Conservation (phyloP, 805 yeast genomes). For the Kuraishia ogatae region DNA sequence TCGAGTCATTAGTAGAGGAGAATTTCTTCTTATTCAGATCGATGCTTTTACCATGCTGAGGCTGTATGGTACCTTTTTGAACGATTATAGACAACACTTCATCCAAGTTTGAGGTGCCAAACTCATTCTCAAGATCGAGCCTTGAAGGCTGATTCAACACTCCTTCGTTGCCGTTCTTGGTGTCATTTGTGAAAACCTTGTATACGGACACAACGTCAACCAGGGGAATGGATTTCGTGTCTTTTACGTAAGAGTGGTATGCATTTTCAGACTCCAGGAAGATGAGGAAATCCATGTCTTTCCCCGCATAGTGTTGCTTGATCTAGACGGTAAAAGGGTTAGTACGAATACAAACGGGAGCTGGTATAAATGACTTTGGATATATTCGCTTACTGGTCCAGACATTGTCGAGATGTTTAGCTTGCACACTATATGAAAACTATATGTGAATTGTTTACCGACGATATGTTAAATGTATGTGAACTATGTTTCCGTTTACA, state of each 20-base stretch:
- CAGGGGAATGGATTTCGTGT: slow-evolving; percentile 1
- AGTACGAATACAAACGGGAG: background rate
- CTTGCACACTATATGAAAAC: too few relatives aligned
- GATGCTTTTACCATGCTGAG: background rate
- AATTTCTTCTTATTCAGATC: slow-evolving; percentile 16
- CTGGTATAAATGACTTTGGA: background rate
- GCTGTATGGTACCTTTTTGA: slow-evolving; percentile 36
- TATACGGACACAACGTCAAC: slow-evolving; percentile 1
- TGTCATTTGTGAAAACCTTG: slow-evolving; percentile 27
- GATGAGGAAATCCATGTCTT: slow-evolving; percentile 1
- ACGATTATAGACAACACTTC: slow-evolving; percentile 53
- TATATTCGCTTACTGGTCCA: background rate
- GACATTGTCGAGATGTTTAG: background rate
- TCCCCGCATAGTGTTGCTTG: background rate
- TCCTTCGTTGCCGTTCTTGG: slow-evolving; percentile 65
- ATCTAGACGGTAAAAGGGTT: background rate
- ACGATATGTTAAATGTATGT: too few relatives aligned
- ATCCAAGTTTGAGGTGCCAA: slow-evolving; percentile 49
- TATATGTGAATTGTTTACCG: too few relatives aligned
- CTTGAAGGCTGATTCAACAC: slow-evolving; percentile 64
- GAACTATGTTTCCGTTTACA: too few relatives aligned
- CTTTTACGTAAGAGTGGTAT: background rate
- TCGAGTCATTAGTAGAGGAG: slow-evolving; percentile 38
- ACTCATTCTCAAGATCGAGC: slow-evolving; percentile 55
- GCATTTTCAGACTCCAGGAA: slow-evolving; percentile 3